Evolutionary conservation across 2,329 filamentous ascomycete genomes (phyloP).

Genomic region (Trichoderma polysporum): DNA sequence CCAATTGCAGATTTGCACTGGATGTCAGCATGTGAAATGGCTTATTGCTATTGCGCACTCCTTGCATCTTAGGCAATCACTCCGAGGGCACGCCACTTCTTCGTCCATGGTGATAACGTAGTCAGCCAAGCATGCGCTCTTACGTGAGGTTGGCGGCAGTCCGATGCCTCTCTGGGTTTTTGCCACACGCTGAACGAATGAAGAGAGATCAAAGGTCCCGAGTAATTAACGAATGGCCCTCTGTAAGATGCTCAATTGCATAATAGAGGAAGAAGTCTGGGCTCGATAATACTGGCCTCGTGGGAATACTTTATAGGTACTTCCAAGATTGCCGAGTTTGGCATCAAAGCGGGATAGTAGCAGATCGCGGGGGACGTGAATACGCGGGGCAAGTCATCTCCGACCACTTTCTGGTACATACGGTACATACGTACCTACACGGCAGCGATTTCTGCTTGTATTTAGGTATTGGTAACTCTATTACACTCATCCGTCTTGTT

Average conservation of each 20-base stretch:
- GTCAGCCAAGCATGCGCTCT: slow-evolving; percentile 5
- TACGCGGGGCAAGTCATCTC: background rate
- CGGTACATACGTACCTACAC: too few relatives aligned
- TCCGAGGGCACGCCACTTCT: too few relatives aligned
- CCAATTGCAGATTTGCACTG: background rate
- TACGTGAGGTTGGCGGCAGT: background rate
- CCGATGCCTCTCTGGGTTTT: background rate
- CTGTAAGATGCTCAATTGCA: background rate
- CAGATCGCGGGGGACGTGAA: background rate
- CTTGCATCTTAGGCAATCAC: background rate
- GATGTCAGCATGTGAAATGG: background rate
- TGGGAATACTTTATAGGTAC: too few relatives aligned
- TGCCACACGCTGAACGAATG: background rate
- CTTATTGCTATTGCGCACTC: background rate
- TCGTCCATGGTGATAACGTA: background rate
- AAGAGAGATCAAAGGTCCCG: background rate
- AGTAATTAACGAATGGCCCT: background rate
- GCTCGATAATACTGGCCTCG: background rate
- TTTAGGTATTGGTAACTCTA: background rate
- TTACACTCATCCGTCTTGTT: background rate
- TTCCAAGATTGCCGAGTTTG: background rate
- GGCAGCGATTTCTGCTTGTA: too few relatives aligned
- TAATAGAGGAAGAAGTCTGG: background rate
- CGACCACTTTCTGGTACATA: background rate
- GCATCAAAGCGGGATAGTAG: background rate